A percentile compares a stretch with the other conserved stretches of the same genome.
Evolutionary conservation across 257 asterid species (phyloP).

Genomic region (Solanum chaucha): DNA sequence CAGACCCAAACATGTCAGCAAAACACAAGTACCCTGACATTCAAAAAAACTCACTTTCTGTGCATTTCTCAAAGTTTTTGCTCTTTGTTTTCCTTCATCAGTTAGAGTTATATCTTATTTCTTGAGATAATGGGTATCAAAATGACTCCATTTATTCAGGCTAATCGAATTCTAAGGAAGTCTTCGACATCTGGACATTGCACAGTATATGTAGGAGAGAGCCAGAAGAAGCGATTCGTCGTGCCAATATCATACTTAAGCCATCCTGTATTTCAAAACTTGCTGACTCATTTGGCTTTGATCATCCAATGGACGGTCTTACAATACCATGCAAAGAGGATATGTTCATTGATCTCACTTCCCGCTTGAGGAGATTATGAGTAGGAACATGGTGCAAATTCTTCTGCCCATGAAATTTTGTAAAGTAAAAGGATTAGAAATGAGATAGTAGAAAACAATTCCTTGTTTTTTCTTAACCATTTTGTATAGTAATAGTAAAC

Average conservation of each 20-base stretch:
- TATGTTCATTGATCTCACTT: background rate
- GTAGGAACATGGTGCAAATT: background rate
- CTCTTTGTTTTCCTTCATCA: background rate
- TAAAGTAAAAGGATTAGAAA: too few relatives aligned
- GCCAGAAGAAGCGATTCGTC: background rate
- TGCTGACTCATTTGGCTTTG: background rate
- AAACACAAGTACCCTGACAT: too few relatives aligned
- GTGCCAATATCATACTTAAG: background rate
- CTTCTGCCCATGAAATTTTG: too few relatives aligned
- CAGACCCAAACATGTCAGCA: too few relatives aligned
- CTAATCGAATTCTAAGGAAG: background rate
- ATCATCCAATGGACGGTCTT: background rate
- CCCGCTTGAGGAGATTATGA: background rate
- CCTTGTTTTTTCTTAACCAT: too few relatives aligned
- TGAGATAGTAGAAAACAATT: too few relatives aligned
- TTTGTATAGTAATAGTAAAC: too few relatives aligned
- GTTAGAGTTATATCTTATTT: background rate
- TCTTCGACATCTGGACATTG: background rate
- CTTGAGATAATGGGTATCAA: background rate
- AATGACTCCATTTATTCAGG: background rate
- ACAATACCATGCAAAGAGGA: background rate
- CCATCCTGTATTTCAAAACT: background rate
- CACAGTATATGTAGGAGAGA: background rate
- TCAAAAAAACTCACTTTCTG: too few relatives aligned
- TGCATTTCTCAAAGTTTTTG: too few relatives aligned